A percentile compares a stretch with the other conserved stretches of the same genome.
Evolutionary conservation across 1,284 basidiomycete genomes (phyloP).

Genomic region (Macrocystidia cucumis): DNA sequence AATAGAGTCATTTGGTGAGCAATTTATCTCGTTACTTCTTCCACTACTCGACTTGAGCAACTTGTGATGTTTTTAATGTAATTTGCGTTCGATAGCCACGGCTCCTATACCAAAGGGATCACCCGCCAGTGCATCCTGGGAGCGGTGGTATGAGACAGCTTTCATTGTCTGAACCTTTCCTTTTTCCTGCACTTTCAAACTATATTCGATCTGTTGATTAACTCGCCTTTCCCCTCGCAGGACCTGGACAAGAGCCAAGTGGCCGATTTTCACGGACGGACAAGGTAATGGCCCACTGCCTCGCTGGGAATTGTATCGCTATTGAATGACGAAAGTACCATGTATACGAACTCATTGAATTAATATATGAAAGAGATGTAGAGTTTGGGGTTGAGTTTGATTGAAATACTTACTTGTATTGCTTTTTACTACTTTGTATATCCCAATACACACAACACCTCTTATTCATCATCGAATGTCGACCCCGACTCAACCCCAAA

Average conservation of each 20-base stretch:
- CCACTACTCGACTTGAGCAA: too few species aligned
- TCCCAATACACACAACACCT: too few species aligned
- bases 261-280: background rate
- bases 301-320: background rate
- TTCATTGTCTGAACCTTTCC: conserved; percentile 30
- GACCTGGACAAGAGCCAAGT: background rate
- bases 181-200: conserved; percentile 23
- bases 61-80: conserved; percentile 68
- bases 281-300: background rate
- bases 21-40: too few species aligned
- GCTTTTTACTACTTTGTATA: too few species aligned
- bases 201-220: conserved; percentile 9
- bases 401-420: too few species aligned
- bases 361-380: conserved; percentile 10
- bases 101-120: conserved; percentile 57
- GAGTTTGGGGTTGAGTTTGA: too few species aligned
- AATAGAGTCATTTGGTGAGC: too few species aligned
- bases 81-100: conserved; percentile 76
- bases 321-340: conserved; percentile 1
- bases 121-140: conserved; percentile 69
- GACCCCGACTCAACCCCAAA: too few species aligned
- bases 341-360: background rate
- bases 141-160: conserved; percentile 62
- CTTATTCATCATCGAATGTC: too few species aligned
- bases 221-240: conserved; percentile 1